These are phyloP conservation scores for Backusella westeae DNA, from an alignment of 192 early-diverging fungal genomes.

Conservation along the genomic window DNA sequence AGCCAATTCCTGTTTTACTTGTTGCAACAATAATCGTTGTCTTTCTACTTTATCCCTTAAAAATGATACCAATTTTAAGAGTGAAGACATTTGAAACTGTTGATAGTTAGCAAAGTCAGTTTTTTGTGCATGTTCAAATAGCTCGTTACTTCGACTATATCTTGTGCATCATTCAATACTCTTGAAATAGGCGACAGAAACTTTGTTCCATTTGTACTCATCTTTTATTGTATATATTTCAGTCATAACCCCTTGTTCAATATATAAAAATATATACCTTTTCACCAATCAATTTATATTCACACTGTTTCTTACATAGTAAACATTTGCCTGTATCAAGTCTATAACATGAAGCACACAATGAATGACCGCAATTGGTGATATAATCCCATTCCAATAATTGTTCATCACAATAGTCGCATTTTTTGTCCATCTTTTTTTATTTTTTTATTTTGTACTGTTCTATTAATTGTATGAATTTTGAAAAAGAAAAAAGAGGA, in stretches of 20 bases:
- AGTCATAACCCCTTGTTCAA: background rate
- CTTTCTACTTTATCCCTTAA: background rate
- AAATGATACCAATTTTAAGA: background rate
- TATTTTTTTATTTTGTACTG: background rate
- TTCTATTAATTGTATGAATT: no score
- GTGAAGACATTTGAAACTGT: slow-evolving; percentile 11
- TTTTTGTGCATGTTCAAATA: no score
- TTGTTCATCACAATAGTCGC: background rate
- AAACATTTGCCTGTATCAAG: background rate
- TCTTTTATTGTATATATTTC: background rate
- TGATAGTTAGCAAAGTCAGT: background rate
- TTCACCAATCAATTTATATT: slow-evolving; percentile 3
- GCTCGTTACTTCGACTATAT: slow-evolving; percentile 7
- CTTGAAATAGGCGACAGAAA: background rate
- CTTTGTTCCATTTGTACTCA: background rate
- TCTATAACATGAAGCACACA: slow-evolving; percentile 9
- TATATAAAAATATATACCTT: background rate
- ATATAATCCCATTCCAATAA: slow-evolving; percentile 8
- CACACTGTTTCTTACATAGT: slow-evolving; percentile 18
- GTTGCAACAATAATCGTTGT: background rate
- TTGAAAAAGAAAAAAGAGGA: background rate
- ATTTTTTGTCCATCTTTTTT: background rate
- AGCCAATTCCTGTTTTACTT: background rate
- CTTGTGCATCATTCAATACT: slow-evolving; percentile 7
- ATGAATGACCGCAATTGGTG: slow-evolving; percentile 19